phyloP scores from a whole-genome alignment of 805 yeast species.

The Yarrowia osloensis region DNA sequence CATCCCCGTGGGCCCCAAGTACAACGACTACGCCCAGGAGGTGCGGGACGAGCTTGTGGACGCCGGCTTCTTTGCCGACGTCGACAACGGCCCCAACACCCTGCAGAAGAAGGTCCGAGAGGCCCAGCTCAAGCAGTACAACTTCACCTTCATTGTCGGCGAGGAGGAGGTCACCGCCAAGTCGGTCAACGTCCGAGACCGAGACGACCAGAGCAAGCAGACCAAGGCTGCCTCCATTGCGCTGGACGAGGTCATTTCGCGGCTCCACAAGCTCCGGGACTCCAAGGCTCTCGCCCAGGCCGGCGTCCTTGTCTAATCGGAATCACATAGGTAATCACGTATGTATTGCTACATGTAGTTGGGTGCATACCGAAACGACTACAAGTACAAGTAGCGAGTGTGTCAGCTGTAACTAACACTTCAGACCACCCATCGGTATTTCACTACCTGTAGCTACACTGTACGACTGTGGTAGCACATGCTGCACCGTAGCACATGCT shows the following conservation, averaged over 20 bases:
- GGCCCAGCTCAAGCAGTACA: conserved; percentile 92
- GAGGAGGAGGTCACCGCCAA: conserved; percentile 80
- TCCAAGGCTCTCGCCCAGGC: conserved; percentile 44
- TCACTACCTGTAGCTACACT: no score
- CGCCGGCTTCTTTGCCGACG: conserved; percentile 88
- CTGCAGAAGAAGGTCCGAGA: conserved; percentile 97
- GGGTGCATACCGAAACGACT: no score
- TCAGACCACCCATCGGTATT: no score
- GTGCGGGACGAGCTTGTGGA: conserved; percentile 64
- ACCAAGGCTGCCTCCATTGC: conserved; percentile 79
- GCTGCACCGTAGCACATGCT: no score
- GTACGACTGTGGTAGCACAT: no score
- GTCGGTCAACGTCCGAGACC: conserved; percentile 92
- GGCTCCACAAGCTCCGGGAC: conserved; percentile 66
- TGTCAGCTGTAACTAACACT: no score
- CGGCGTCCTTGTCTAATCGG: conserved; percentile 3
- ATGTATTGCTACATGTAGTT: background rate
- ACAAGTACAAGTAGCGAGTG: no score
- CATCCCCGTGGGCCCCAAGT: conserved; percentile 95
- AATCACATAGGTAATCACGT: background rate
- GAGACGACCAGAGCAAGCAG: conserved; percentile 88
- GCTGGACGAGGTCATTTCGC: conserved; percentile 69
- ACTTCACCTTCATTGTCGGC: conserved; percentile 96
- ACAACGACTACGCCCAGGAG: conserved; percentile 83
- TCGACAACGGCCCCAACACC: conserved; percentile 91